Percentiles rank a stretch among this genome's conserved stretches.
These are phyloP conservation scores for Apostasia ramifera DNA, from an alignment of 106 monocot species.

Conservation along the genomic window DNA sequence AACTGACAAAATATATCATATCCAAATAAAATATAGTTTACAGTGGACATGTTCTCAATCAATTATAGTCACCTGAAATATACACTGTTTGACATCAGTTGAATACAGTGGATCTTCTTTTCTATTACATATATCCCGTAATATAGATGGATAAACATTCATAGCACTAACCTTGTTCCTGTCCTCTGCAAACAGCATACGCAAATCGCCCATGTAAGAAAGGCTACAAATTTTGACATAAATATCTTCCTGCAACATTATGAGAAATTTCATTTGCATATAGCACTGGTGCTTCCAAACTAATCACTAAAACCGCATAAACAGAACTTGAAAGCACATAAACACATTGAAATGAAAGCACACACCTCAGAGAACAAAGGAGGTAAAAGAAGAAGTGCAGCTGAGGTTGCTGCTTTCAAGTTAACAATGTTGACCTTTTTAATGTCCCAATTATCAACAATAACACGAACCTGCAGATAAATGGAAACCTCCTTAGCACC, in stretches of 20 bases:
- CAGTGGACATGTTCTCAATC: no score
- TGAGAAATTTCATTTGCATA: neutral
- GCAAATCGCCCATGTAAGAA: constrained; percentile 90
- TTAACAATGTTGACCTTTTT: constrained; percentile 75
- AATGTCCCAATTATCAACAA: constrained; percentile 82
- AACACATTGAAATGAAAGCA: neutral
- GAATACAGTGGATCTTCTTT: no score
- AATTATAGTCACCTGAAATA: no score
- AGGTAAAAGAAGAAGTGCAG: constrained; percentile 71
- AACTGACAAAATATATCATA: no score
- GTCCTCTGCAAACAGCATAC: constrained; percentile 98
- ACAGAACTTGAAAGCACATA: constrained; percentile 1
- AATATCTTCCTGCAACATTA: constrained; percentile 62
- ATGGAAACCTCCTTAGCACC: no score
- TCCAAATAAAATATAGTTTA: no score
- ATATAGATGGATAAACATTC: no score
- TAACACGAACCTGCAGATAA: constrained; percentile 48
- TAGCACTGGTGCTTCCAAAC: neutral
- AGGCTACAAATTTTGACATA: constrained; percentile 89
- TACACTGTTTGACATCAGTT: no score
- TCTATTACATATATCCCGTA: no score
- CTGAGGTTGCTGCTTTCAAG: constrained; percentile 64
- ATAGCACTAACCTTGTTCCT: constrained; percentile 57
- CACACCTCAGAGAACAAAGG: constrained; percentile 78
- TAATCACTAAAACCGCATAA: neutral